phyloP scores from a whole-genome alignment of 495 filamentous ascomycete genomes.

The Aspergillus sparsus region DNA sequence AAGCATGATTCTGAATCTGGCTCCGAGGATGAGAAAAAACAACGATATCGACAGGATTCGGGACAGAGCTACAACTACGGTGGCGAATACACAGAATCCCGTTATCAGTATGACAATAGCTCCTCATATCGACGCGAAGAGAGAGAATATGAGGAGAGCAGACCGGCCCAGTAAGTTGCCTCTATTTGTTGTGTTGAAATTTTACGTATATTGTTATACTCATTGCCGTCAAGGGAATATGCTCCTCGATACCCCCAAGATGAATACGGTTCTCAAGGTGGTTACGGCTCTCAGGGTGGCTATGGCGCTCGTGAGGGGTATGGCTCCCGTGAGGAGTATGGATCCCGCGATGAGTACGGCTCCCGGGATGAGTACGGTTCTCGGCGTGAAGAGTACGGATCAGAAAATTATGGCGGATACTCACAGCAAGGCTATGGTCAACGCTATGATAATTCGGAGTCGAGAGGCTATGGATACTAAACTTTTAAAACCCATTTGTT shows the following conservation, averaged over 20 bases:
- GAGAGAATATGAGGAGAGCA: slow-evolving; percentile 7
- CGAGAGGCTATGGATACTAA: slow-evolving; percentile 24
- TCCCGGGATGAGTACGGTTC: not conserved
- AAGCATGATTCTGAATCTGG: not conserved
- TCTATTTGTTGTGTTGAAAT: not conserved
- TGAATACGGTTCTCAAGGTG: not conserved
- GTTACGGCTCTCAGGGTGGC: not conserved
- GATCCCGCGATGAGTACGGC: slow-evolving; percentile 5
- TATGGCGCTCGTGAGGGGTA: not conserved
- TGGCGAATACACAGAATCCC: slow-evolving; percentile 9
- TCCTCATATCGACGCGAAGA: slow-evolving; percentile 9
- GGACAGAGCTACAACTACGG: slow-evolving; percentile 21
- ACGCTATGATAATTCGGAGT: slow-evolving; percentile 13
- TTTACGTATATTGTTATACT: slow-evolving; percentile 3
- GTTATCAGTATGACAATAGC: slow-evolving; percentile 11
- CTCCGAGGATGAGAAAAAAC: slow-evolving; percentile 7
- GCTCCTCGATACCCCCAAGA: slow-evolving; percentile 5
- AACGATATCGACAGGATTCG: slow-evolving; percentile 9
- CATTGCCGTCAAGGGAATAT: slow-evolving; percentile 10
- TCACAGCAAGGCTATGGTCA: slow-evolving; percentile 18
- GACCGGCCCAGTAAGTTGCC: slow-evolving; percentile 17
- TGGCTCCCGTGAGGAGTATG: slow-evolving; percentile 5
- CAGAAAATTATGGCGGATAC: slow-evolving; percentile 9
- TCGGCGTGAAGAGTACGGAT: slow-evolving; percentile 5
- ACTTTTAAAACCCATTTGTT: not conserved